phyloP scores from a whole-genome alignment of 164 flowering plant species.

The Tetrastigma voinierianum region DNA sequence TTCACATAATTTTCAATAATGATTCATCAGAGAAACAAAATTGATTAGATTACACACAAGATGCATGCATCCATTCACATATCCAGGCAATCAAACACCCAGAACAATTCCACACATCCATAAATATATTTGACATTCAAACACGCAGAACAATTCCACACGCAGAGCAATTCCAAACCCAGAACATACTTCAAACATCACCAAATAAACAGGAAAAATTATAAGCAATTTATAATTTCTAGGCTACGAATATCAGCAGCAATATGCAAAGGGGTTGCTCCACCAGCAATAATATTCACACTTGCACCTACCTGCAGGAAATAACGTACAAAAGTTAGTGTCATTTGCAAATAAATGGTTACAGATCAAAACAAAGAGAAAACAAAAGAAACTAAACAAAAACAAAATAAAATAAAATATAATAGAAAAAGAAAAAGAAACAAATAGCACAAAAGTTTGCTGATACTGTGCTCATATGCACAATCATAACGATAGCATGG shows the following conservation, averaged over 20 bases:
- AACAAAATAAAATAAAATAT: no score
- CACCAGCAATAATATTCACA: conserved; percentile 80
- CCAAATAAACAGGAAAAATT: no score
- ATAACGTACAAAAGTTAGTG: conserved; percentile 3
- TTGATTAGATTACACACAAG: no score
- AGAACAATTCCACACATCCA: no score
- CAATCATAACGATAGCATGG: not conserved
- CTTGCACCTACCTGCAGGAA: conserved; percentile 76
- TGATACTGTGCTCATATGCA: not conserved
- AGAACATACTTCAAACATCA: no score
- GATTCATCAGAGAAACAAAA: no score
- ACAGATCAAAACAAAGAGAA: not conserved
- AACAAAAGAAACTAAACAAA: not conserved
- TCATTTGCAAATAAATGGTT: not conserved
- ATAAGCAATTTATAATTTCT: conserved; percentile 64
- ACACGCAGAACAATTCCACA: no score
- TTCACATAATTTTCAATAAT: no score
- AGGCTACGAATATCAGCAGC: conserved; percentile 81
- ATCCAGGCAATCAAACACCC: no score
- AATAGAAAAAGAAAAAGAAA: not conserved
- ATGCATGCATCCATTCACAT: no score
- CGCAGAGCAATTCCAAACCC: no score
- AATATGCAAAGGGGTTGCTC: conserved; percentile 90
- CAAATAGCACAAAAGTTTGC: not conserved
- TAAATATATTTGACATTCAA: no score